Evolutionary conservation across 2,329 filamentous ascomycete species (phyloP).

Genomic region (Bisporella sp.): DNA sequence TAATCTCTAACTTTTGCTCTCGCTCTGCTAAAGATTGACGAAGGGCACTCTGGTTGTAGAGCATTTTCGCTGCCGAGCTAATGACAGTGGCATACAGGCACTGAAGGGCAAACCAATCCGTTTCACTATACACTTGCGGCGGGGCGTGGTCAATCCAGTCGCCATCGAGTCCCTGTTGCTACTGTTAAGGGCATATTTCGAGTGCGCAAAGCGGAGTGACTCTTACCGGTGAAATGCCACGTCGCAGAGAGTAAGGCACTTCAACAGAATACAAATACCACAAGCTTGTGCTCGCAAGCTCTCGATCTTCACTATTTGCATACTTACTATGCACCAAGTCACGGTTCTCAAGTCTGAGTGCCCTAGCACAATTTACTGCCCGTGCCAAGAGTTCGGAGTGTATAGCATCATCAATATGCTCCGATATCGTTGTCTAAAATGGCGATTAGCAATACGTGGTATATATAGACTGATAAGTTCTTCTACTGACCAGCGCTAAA

Average conservation of each 20-base stretch:
- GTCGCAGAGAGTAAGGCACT: slow-evolving; percentile 2
- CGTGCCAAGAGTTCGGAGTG: slow-evolving; percentile 1
- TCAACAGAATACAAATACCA: slow-evolving; percentile 6
- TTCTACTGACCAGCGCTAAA: slow-evolving; percentile 6
- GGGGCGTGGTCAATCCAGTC: slow-evolving; percentile 5
- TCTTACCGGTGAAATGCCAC: slow-evolving; percentile 3
- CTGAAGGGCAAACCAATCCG: slow-evolving; percentile 4
- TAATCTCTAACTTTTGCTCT: slow-evolving; percentile 2
- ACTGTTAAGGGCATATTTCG: neutral
- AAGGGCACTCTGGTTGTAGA: slow-evolving; percentile 5
- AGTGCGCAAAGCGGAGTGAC: neutral
- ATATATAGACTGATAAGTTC: too few relatives aligned
- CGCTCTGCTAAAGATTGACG: slow-evolving; percentile 2
- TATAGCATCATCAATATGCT: slow-evolving; percentile 1
- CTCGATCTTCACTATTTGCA: slow-evolving; percentile 1
- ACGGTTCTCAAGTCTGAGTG: slow-evolving; percentile 4
- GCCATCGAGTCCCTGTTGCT: neutral
- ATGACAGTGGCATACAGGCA: slow-evolving; percentile 4
- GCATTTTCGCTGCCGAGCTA: slow-evolving; percentile 1
- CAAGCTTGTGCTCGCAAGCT: slow-evolving; percentile 1
- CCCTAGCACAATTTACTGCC: slow-evolving; percentile 1
- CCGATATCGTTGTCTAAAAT: slow-evolving; percentile 2
- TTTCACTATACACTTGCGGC: neutral
- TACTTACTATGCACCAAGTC: neutral
- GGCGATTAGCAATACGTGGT: neutral